Evolutionary conservation across 1,284 basidiomycete genomes (phyloP).

Genomic region (Ganoderma meredithae): DNA sequence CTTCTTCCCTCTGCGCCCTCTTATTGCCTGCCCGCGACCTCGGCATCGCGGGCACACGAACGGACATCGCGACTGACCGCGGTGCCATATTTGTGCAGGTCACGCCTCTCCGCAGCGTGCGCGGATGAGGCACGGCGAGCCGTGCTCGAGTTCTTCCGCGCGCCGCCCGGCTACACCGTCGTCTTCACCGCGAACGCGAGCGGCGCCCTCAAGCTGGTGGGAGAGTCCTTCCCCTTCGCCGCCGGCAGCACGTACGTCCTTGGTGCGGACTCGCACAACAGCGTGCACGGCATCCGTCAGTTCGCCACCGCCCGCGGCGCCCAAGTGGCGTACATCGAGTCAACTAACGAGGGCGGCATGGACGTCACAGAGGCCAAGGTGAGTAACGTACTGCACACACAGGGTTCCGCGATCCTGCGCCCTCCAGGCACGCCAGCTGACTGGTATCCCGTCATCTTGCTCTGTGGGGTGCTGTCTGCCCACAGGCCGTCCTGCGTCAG

Average conservation of each 20-base stretch:
- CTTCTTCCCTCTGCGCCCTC: background rate
- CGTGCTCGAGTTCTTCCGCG: conserved; percentile 77
- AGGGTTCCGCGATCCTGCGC: background rate
- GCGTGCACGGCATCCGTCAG: conserved; percentile 82
- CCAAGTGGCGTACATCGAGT: conserved; percentile 68
- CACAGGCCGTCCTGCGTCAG: conserved; percentile 45
- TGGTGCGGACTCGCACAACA: conserved; percentile 81
- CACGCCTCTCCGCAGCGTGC: conserved; percentile 69
- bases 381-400: conserved; percentile 44
- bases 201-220: conserved; percentile 80
- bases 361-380: conserved; percentile 67
- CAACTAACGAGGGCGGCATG: conserved; percentile 68
- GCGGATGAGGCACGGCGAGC: conserved; percentile 72
- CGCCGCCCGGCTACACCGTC: conserved; percentile 77
- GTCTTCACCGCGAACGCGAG: conserved; percentile 86
- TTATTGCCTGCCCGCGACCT: conserved; percentile 3
- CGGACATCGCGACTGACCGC: conserved; percentile 16
- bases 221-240: conserved; percentile 79
- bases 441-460: conserved; percentile 2
- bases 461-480: conserved; percentile 42
- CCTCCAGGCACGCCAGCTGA: background rate
- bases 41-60: conserved; percentile 12
- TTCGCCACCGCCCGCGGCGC: conserved; percentile 66
- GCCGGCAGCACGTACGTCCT: conserved; percentile 66
- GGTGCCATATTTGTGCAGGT: conserved; percentile 51